Percentiles rank a stretch among this genome's conserved stretches.
phyloP scores from a whole-genome alignment of 2,329 filamentous ascomycete genomes.

The Phoma sp. region DNA sequence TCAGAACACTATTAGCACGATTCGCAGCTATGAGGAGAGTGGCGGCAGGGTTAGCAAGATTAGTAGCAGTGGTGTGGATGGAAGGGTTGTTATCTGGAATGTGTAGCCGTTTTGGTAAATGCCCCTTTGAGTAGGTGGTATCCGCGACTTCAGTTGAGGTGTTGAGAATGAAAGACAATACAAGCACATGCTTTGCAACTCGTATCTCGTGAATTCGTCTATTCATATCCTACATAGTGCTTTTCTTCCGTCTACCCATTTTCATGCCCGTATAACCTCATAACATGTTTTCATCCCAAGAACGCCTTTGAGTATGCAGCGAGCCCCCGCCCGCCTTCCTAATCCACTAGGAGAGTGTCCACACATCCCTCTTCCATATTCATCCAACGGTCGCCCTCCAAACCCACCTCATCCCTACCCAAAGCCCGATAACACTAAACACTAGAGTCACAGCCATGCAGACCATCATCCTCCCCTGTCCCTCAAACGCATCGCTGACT shows the following conservation, averaged over 20 bases:
- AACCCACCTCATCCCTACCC: conserved; percentile 32
- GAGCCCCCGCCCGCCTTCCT: no score
- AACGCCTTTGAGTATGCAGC: no score
- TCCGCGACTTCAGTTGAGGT: no score
- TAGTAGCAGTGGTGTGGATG: conserved; percentile 66
- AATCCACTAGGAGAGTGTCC: no score
- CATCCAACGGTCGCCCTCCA: conserved; percentile 9
- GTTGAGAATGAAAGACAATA: no score
- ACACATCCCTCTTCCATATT: not conserved
- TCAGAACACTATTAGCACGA: conserved; percentile 91
- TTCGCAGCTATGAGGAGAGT: conserved; percentile 75
- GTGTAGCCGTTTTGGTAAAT: conserved; percentile 36
- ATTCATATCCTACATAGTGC: no score
- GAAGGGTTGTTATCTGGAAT: conserved; percentile 55
- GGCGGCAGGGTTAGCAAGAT: conserved; percentile 75
- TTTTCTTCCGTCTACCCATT: no score
- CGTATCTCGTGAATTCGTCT: no score
- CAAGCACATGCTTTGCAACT: no score
- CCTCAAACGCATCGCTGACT: conserved; percentile 67
- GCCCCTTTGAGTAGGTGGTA: not conserved
- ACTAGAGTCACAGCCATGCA: conserved; percentile 50
- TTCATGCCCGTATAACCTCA: no score
- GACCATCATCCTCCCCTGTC: conserved; percentile 62
- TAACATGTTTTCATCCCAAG: no score
- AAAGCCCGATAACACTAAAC: conserved; percentile 22